These are phyloP conservation scores for Hypsizygus marmoreus DNA, from an alignment of 768 basidiomycete genomes.

Conservation along the genomic window DNA sequence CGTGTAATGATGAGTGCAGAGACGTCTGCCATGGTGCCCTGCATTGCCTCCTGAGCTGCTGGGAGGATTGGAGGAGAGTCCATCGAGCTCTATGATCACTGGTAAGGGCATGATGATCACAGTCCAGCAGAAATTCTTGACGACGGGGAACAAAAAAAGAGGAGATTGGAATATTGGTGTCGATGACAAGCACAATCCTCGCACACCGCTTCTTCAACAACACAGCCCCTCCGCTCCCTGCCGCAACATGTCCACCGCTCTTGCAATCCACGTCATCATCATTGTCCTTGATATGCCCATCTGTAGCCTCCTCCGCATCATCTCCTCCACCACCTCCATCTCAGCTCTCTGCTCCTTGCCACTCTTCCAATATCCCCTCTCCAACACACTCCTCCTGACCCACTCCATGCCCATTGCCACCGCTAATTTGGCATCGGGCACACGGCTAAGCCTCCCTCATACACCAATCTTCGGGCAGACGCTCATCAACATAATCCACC, in stretches of 20 bases:
- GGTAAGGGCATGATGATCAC: slow-evolving; percentile 90
- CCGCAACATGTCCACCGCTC: too few species aligned
- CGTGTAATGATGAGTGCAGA: slow-evolving; percentile 72
- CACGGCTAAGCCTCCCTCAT: too few species aligned
- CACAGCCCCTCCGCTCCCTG: slow-evolving; percentile 14
- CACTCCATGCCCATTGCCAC: slow-evolving; percentile 99
- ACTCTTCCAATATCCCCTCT: slow-evolving; percentile 93
- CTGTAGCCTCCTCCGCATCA: slow-evolving; percentile 59
- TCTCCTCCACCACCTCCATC: slow-evolving; percentile 74
- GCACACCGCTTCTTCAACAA: slow-evolving; percentile 69
- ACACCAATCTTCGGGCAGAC: slow-evolving; percentile 94
- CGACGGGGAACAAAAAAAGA: slow-evolving; percentile 77
- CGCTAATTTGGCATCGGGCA: too few species aligned
- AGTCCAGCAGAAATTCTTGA: slow-evolving; percentile 85
- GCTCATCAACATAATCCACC: slow-evolving; percentile 68
- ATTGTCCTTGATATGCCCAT: slow-evolving; percentile 85
- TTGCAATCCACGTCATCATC: slow-evolving; percentile 43
- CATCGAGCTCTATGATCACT: slow-evolving; percentile 96
- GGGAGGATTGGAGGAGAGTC: slow-evolving; percentile 65
- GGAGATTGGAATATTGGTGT: slow-evolving; percentile 92
- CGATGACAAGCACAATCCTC: slow-evolving; percentile 80
- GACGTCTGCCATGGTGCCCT: slow-evolving; percentile 73
- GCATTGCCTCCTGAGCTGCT: slow-evolving; percentile 76
- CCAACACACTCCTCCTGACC: slow-evolving; percentile 88
- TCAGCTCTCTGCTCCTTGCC: slow-evolving; percentile 68